Evolutionary conservation across 2,329 filamentous ascomycete species (phyloP), one percentile per base, ranked within the genome.

Genomic region (Juglanconis juglandina): DNA sequence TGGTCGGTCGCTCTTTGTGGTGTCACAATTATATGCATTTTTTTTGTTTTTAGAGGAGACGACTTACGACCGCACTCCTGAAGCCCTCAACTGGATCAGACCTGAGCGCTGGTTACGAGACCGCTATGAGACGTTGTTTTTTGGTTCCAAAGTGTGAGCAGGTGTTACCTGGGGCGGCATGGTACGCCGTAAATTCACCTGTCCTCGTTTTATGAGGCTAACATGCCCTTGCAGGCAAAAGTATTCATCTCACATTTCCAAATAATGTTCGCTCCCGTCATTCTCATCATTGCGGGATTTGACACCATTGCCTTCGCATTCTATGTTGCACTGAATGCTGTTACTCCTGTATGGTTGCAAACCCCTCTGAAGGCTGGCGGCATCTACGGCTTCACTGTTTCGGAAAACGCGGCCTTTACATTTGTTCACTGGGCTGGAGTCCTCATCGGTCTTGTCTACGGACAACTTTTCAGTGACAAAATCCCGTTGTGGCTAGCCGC

Each of bases 241-340:
- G 57, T 64, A 8, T 65, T 67, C 3, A 49, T 64, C 10, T 60
- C 57, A 10, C 70, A 70, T 30, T 65, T 72, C 61, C 61, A 68
- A 14, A 67, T 72, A 24, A 66, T 63, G 24, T 49, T 67, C n/a
- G 72, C 70, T 17, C 75, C 76, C 0, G 70, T 75, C 13, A 73
- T 74, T 0, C 60, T 77, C 10, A 69, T 76, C 33, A 70, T 75
- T 35, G 75, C 74, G 9, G 63, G 71, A 5, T 78, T 75, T 65
- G 70, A 78, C 32, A 76, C 74, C 2, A 77, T 73, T 35, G 68
- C 68, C 0, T 82, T 81, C 65, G 66, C 72, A 17, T 74, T 82
- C 14, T 82, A 76, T 64, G 69, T 65, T 30, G 78, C 75, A 46
- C 63, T 68, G 47, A 81, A 82, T 68, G 63, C 66, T 33, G 44